phyloP scores from a whole-genome alignment of 345 rosid genomes.

The Murraya koenigii region DNA sequence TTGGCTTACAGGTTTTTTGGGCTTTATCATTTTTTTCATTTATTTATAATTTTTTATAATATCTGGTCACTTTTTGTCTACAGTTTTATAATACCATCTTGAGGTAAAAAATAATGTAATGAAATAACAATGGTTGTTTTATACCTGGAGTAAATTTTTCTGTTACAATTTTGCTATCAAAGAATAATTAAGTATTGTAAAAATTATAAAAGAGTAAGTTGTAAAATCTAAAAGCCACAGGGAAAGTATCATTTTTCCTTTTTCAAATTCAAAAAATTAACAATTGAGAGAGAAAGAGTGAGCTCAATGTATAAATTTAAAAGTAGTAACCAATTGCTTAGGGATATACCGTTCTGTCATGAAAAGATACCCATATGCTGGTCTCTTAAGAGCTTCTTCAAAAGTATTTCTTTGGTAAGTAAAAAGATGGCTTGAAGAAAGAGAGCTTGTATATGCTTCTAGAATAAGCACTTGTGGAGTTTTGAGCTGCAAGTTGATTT shows the following conservation, averaged over 20 bases:
- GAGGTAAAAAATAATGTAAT: too few species aligned
- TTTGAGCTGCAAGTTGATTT: neutral
- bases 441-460: neutral
- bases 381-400: neutral
- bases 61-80: too few species aligned
- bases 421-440: neutral
- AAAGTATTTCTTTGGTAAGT: neutral
- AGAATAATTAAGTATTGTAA: too few species aligned
- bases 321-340: neutral
- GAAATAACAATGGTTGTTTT: too few species aligned
- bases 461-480: neutral
- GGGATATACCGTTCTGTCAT: conserved; percentile 1
- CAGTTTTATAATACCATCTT: too few species aligned
- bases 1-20: neutral
- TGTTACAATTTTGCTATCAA: too few species aligned
- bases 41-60: too few species aligned
- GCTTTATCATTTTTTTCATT: too few species aligned
- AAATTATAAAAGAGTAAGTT: too few species aligned
- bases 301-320: neutral
- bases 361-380: conserved; percentile 6
- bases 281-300: neutral
- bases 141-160: too few species aligned
- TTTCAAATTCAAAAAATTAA: neutral
- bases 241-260: too few species aligned
- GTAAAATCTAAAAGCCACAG: too few species aligned